Conservation (phyloP, 345 rosid species). For the Pistacia atlantica region DNA sequence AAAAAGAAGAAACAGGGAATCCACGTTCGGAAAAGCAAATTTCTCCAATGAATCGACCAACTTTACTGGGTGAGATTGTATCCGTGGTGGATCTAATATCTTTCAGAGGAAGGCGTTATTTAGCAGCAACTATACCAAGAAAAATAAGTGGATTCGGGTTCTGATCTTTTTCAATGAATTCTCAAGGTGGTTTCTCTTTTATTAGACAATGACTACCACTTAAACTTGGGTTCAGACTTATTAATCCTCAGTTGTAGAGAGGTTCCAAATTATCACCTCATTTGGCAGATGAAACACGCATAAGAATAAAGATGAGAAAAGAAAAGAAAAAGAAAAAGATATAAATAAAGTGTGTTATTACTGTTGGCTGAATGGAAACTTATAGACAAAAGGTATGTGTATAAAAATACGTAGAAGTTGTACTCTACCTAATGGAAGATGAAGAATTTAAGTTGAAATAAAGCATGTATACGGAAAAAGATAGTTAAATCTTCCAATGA, state of each 20-base stretch:
- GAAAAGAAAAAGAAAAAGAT: neutral
- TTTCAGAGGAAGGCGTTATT: neutral
- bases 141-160: neutral
- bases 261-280: neutral
- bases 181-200: neutral
- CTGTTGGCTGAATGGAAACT: neutral
- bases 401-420: too few species aligned
- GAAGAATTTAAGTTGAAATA: too few species aligned
- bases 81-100: neutral
- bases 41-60: neutral
- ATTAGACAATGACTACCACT: neutral
- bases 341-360: neutral
- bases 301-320: neutral
- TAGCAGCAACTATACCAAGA: neutral
- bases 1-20: neutral
- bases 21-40: slow-evolving; percentile 1
- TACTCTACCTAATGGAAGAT: too few species aligned
- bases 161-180: neutral
- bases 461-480: too few species aligned
- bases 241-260: neutral
- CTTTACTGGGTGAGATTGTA: neutral
- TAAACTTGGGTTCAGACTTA: neutral
- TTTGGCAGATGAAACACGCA: neutral
- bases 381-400: too few species aligned
- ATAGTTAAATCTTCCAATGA: neutral